phyloP scores from a whole-genome alignment of 768 basidiomycete species.

The Collybia nuda region DNA sequence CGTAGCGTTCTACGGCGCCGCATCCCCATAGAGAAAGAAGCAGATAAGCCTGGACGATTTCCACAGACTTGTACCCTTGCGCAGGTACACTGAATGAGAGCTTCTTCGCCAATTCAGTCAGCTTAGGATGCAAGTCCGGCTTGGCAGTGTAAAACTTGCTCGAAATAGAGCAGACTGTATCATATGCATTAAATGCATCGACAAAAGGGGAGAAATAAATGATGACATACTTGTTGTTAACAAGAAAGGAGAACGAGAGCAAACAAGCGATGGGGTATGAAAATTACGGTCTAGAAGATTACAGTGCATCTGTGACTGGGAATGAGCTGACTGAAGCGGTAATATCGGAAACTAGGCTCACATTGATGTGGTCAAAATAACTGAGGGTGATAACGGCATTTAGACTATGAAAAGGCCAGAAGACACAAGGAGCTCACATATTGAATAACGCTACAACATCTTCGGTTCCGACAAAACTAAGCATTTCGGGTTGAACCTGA shows the following conservation, averaged over 20 bases:
- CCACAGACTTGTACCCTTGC: slow-evolving; percentile 87
- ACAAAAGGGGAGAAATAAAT: slow-evolving; percentile 3
- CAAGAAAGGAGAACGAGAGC: slow-evolving; percentile 92
- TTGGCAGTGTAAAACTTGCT: slow-evolving; percentile 85
- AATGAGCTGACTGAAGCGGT: slow-evolving; percentile 11
- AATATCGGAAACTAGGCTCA: slow-evolving; percentile 30
- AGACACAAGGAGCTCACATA: slow-evolving; percentile 56
- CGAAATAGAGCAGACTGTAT: slow-evolving; percentile 89
- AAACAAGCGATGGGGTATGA: slow-evolving; percentile 92
- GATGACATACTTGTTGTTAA: slow-evolving; percentile 79
- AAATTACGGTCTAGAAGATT: slow-evolving; percentile 83
- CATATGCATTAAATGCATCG: background rate
- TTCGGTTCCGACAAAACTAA: slow-evolving; percentile 82
- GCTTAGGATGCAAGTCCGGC: slow-evolving; percentile 76
- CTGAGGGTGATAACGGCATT: slow-evolving; percentile 31
- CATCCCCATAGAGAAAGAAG: slow-evolving; percentile 88
- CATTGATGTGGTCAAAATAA: slow-evolving; percentile 77
- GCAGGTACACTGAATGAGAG: slow-evolving; percentile 88
- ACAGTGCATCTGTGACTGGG: slow-evolving; percentile 60
- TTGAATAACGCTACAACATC: slow-evolving; percentile 91
- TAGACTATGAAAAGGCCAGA: slow-evolving; percentile 9
- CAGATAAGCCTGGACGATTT: slow-evolving; percentile 94
- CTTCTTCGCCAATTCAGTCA: slow-evolving; percentile 82
- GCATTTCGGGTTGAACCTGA: slow-evolving; percentile 91
- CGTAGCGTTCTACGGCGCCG: slow-evolving; percentile 93